A percentile compares a stretch with the other conserved stretches of the same genome.
Conservation (phyloP, 257 asterid genomes). For the Penstemon davidsonii region DNA sequence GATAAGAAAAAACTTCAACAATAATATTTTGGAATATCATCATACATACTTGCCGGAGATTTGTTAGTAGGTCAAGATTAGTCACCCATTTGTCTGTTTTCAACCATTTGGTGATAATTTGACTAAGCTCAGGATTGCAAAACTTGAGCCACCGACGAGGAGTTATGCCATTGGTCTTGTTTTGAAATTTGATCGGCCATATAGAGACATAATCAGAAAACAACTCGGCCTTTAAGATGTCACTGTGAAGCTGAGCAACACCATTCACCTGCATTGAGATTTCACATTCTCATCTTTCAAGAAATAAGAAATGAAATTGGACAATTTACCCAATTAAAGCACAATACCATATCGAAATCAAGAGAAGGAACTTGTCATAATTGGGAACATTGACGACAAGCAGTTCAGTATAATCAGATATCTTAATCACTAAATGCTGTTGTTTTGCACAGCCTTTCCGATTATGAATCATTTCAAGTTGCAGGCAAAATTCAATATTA, state of each 20-base stretch:
- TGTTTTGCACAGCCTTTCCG: constrained; percentile 9
- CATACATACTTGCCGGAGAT: constrained; percentile 78
- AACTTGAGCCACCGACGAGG: constrained; percentile 97
- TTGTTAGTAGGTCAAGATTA: constrained; percentile 72
- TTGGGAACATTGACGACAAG: constrained; percentile 5
- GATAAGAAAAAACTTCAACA: constrained; percentile 7
- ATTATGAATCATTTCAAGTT: background rate
- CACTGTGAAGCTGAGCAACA: constrained; percentile 96
- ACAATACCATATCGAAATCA: background rate
- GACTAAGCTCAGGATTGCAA: constrained; percentile 93
- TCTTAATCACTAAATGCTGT: constrained; percentile 12
- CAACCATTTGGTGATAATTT: constrained; percentile 94
- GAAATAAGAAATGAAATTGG: constrained; percentile 1
- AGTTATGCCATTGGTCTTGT: constrained; percentile 97
- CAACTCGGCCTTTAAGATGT: constrained; percentile 80
- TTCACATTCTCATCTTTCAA: constrained; percentile 25
- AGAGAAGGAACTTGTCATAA: constrained; percentile 5
- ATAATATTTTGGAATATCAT: constrained; percentile 18
- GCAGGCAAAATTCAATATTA: background rate
- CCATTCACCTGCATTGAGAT: constrained; percentile 81
- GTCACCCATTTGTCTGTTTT: constrained; percentile 95
- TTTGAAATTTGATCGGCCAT: constrained; percentile 95
- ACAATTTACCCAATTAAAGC: background rate
- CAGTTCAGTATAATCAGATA: constrained; percentile 17
- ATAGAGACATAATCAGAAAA: constrained; percentile 90